A percentile compares a stretch with the other conserved stretches of the same genome.
These are phyloP conservation scores for Elsinoe fawcettii DNA, from an alignment of 2,329 filamentous ascomycete genomes.

Conservation along the genomic window DNA sequence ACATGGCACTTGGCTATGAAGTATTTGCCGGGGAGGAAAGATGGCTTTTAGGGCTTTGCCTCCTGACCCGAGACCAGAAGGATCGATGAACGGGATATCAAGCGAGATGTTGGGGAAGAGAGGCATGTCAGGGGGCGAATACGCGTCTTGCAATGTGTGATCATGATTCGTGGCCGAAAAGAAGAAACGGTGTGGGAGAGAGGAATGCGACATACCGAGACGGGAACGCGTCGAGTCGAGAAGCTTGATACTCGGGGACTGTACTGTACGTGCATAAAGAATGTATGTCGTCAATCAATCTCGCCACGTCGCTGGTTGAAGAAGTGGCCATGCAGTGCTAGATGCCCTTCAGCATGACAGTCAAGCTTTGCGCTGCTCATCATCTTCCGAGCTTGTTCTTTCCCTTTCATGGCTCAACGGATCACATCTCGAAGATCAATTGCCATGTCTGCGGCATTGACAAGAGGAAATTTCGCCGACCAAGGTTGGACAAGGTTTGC, in stretches of 20 bases:
- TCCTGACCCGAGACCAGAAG: background rate
- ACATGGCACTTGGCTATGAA: conserved; percentile 5
- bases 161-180: background rate
- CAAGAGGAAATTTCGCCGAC: background rate
- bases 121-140: background rate
- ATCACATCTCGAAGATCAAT: background rate
- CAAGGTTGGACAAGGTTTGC: conserved; percentile 1
- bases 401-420: background rate
- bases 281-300: background rate
- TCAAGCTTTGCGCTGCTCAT: background rate
- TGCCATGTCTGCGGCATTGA: background rate
- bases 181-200: conserved; percentile 7
- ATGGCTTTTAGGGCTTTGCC: conserved; percentile 5
- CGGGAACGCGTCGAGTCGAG: background rate
- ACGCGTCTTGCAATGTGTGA: background rate
- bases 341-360: no score
- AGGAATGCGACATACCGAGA: background rate
- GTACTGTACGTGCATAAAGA: background rate
- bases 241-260: background rate
- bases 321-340: no score
- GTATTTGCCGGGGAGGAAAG: conserved; percentile 8
- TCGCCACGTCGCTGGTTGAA: background rate
- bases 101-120: conserved; percentile 9
- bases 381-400: background rate
- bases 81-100: conserved; percentile 8